Evolutionary conservation across 495 filamentous ascomycete genomes (phyloP), one percentile per base, ranked within the genome.

Genomic region (Gamarada debralockiae): DNA sequence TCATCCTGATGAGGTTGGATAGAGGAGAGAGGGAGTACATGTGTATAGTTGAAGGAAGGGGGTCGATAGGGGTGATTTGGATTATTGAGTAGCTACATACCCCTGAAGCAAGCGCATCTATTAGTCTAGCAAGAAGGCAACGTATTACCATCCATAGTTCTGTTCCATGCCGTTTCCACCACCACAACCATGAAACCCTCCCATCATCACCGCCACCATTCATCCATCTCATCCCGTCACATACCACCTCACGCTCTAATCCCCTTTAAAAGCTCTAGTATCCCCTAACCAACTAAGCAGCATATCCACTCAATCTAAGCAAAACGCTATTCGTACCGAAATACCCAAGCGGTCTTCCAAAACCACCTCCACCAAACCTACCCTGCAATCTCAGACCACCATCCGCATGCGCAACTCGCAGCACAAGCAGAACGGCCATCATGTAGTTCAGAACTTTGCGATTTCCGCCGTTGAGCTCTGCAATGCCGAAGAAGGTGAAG

Each of bases 401-500:
- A 24, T 65, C 60, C 13, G 57, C 61, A 49, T 61, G 55, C 15
- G 36, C 49, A 14, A 55, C n/a, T 18, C 25, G 15, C 22, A 55
- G 37, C 2, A 40, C 29, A 5, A 50, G 48, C 33, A 65, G 50
- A 9, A 24, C n/a, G 10, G 46, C 62, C 40, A 63, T 48, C 4
- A 55, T 52, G 24, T 55, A 65, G 38, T 42, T 52, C 37, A 67
- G n/a, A 18, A 40, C 27, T 22, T 55, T 60, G 13, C 57, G 25
- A 36, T 59, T 53, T 2, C 73, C 78, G 12, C 77, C 78, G 56
- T 80, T 79, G 42, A 78, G 72, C 61, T 82, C 79, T 3, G 78
- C 79, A 60, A 79, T 73, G 52, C 70, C 72, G 36, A 77, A 63
- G 61, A 77, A 58, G 57, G 77, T 71, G 36, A 91, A 80, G 53